Evolutionary conservation across 306 rosid species (phyloP), one percentile per base, ranked within the genome.

Genomic region (Vigna nakashimae): DNA sequence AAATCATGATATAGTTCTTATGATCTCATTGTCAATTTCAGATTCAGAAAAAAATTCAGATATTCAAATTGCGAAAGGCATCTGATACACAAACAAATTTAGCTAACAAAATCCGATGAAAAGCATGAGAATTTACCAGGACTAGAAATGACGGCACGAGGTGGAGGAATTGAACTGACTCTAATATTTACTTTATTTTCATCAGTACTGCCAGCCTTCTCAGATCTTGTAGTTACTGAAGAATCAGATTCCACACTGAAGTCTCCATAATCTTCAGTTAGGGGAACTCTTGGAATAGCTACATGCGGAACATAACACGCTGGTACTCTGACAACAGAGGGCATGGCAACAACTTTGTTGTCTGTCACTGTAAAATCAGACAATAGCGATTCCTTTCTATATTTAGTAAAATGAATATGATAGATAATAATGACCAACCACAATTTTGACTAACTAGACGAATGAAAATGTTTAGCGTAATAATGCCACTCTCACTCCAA

Each of bases 61-160:
- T 0, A 42, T 43, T 76, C 62, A 18, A 63, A 30, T 55, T n/a
- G 69, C n/a, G 52, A 45, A 57, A 76, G 50, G 64, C 4, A 63
- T 0, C 13, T 30, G 36, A 28, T 17, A 55, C 10, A 70, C 28
- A 71, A 69, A 81, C 18, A 45, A 69, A 81, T 17, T 26, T 68
- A 46, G 14, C 45, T 46, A 74, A 64, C 56, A 22, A 80, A 74
- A 63, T 63, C 28, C 1, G n/a, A 76, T 50, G 56, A 51, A 36
- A 60, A 48, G 18, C 63, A 58, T 3, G 71, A 65, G 15, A 70
- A 64, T 32, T 82, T 89, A 94, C 98, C 90, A 46, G 97, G 95
- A 84, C 98, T 94, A 56, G 98, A 94, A 76, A 94, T 58, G 72
- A 92, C 90, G 34, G 97, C 98, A 9, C 98, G 96, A 0, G 98